Percentiles rank a stretch among this genome's conserved stretches.
These are phyloP conservation scores for Rhizoclosmatium globosum DNA, from an alignment of 192 early-diverging fungal species.

Conservation along the genomic window DNA sequence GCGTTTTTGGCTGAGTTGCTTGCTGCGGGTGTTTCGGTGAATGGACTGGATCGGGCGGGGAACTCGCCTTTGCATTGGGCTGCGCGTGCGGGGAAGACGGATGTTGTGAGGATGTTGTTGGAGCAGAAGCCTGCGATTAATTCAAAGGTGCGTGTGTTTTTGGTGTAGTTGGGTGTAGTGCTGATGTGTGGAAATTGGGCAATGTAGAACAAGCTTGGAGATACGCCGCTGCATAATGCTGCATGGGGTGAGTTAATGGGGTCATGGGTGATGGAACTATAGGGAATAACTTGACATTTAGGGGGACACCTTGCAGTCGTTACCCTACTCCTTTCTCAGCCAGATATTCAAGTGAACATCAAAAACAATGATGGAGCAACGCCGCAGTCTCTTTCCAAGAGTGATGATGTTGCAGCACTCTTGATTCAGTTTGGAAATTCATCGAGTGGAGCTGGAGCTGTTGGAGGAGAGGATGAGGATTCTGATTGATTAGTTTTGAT, in stretches of 20 bases:
- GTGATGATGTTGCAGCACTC: constrained; percentile 53
- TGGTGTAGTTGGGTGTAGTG: no score
- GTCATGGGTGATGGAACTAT: background rate
- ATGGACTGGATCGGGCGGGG: constrained; percentile 62
- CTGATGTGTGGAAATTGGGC: no score
- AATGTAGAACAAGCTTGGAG: constrained; percentile 62
- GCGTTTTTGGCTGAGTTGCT: constrained; percentile 55
- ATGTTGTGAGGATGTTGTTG: constrained; percentile 53
- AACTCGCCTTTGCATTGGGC: constrained; percentile 67
- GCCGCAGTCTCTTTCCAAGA: constrained; percentile 47
- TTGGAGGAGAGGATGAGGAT: constrained; percentile 34
- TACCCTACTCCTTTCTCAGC: constrained; percentile 42
- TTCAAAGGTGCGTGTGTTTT: constrained; percentile 33
- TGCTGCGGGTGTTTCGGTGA: constrained; percentile 57
- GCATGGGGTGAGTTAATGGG: constrained; percentile 51
- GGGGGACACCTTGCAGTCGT: constrained; percentile 48
- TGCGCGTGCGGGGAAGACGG: constrained; percentile 54
- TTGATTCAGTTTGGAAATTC: constrained; percentile 45
- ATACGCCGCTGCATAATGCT: constrained; percentile 61
- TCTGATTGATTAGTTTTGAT: constrained; percentile 17
- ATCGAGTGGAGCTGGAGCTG: background rate
- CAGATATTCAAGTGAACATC: constrained; percentile 43
- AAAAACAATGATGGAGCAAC: constrained; percentile 59
- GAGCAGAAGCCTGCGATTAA: constrained; percentile 50
- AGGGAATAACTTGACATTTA: constrained; percentile 4